Evolutionary conservation across 768 basidiomycete species (phyloP).

Genomic region (Collybiopsis confluens): DNA sequence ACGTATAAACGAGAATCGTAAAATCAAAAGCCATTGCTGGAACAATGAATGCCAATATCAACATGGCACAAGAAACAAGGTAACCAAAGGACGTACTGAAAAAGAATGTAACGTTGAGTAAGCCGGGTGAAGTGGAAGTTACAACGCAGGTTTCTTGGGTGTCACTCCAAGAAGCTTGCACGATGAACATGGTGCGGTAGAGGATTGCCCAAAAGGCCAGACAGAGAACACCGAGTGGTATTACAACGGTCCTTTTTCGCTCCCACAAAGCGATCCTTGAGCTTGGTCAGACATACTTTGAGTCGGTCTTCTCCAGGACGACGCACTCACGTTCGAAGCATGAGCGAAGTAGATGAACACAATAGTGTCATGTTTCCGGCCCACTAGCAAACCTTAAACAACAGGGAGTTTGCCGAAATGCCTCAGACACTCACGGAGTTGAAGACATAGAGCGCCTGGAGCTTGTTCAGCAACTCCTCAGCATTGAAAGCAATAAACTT

Average conservation of each 20-base stretch:
- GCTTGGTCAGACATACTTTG: constrained; percentile 2
- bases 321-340: constrained; percentile 58
- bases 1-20: constrained; percentile 52
- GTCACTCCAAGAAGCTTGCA: constrained; percentile 50
- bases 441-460: constrained; percentile 61
- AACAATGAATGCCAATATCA: not conserved
- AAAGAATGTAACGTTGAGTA: constrained; percentile 65
- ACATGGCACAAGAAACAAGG: not conserved
- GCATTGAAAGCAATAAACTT: constrained; percentile 18
- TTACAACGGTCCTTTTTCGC: constrained; percentile 43
- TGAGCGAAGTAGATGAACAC: constrained; percentile 63
- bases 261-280: constrained; percentile 69
- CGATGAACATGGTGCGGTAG: constrained; percentile 68
- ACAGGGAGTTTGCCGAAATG: not conserved
- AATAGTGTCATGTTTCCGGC: constrained; percentile 63
- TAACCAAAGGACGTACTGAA: constrained; percentile 48
- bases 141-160: constrained; percentile 42
- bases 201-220: constrained; percentile 64
- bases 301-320: constrained; percentile 7
- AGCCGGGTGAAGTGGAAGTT: constrained; percentile 44
- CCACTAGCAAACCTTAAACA: constrained; percentile 33
- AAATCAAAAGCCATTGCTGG: constrained; percentile 71
- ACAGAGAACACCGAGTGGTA: constrained; percentile 49
- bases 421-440: constrained; percentile 47
- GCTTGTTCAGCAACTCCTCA: constrained; percentile 3